These are phyloP conservation scores for Lachancea lanzarotensis DNA, from an alignment of 805 yeast species.

Conservation along the genomic window DNA sequence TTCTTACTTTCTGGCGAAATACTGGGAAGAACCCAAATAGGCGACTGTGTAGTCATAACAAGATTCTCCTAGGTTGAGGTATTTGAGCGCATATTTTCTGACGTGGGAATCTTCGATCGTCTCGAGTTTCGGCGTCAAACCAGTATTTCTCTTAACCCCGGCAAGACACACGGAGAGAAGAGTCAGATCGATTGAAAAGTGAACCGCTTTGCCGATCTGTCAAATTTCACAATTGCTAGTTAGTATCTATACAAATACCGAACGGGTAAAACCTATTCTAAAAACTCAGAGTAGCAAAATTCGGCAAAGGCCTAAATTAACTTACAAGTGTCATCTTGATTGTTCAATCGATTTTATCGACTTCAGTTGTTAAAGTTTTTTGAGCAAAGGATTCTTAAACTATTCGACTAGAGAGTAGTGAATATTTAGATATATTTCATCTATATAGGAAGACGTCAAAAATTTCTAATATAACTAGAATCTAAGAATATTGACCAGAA, in stretches of 20 bases:
- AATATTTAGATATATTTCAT: not conserved
- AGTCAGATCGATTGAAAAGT: slow-evolving; percentile 52
- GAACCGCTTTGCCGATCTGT: slow-evolving; percentile 50
- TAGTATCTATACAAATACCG: no score
- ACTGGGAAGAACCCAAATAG: slow-evolving; percentile 61
- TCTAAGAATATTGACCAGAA: no score
- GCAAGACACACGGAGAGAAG: slow-evolving; percentile 62
- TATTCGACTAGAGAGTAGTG: not conserved
- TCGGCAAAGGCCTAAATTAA: not conserved
- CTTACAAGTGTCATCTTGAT: slow-evolving; percentile 8
- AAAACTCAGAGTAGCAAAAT: no score
- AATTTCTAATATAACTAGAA: no score
- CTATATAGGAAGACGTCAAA: no score
- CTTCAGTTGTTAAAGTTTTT: no score
- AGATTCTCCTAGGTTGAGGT: slow-evolving; percentile 81
- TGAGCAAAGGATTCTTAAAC: no score
- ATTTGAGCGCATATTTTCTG: slow-evolving; percentile 51
- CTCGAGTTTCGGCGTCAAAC: slow-evolving; percentile 53
- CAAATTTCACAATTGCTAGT: not conserved
- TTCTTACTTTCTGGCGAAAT: slow-evolving; percentile 53
- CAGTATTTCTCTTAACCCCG: slow-evolving; percentile 67
- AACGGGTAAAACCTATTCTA: no score
- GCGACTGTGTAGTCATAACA: slow-evolving; percentile 67
- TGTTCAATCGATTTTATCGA: not conserved
- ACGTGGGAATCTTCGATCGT: slow-evolving; percentile 40